Evolutionary conservation across 2,329 filamentous ascomycete genomes (phyloP).

Genomic region (Penicillium sp.): DNA sequence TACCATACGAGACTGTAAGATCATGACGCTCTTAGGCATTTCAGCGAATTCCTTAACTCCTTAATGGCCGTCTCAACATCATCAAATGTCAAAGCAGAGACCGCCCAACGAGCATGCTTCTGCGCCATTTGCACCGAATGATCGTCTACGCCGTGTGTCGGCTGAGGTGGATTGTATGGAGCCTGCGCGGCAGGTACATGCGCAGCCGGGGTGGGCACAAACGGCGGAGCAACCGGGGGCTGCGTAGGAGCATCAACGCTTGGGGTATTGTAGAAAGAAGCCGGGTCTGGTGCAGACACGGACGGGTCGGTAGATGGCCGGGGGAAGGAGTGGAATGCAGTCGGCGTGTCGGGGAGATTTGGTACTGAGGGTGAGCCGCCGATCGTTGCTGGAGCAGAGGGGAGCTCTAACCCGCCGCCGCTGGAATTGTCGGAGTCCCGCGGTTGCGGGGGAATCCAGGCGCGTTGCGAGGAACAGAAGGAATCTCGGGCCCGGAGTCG

Average conservation of each 20-base stretch:
- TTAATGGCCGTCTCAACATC: constrained; percentile 86
- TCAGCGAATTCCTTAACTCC: constrained; percentile 73
- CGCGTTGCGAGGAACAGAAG: constrained; percentile 25
- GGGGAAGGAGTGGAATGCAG: constrained; percentile 42
- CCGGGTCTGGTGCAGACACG: constrained; percentile 20
- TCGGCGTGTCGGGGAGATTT: constrained; percentile 36
- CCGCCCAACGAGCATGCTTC: constrained; percentile 96
- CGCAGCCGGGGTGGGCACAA: constrained; percentile 14
- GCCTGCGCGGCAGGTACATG: constrained; percentile 27
- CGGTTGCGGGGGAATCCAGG: constrained; percentile 25
- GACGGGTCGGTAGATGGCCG: constrained; percentile 35
- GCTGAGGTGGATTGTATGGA: constrained; percentile 22
- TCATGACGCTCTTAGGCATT: constrained; percentile 58
- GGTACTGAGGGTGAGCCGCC: constrained; percentile 27
- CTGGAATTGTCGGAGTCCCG: constrained; percentile 39
- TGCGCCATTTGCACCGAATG: constrained; percentile 75
- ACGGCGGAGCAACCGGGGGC: constrained; percentile 17
- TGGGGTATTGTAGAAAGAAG: constrained; percentile 22
- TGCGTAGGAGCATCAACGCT: constrained; percentile 17
- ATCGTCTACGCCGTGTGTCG: constrained; percentile 54
- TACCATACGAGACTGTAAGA: background rate
- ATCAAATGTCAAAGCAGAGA: constrained; percentile 94
- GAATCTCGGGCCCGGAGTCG: constrained; percentile 20
- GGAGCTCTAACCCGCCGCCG: constrained; percentile 34
- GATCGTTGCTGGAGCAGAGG: constrained; percentile 39